Evolutionary conservation across 306 rosid genomes (phyloP).

Genomic region (Glycine latifolia): DNA sequence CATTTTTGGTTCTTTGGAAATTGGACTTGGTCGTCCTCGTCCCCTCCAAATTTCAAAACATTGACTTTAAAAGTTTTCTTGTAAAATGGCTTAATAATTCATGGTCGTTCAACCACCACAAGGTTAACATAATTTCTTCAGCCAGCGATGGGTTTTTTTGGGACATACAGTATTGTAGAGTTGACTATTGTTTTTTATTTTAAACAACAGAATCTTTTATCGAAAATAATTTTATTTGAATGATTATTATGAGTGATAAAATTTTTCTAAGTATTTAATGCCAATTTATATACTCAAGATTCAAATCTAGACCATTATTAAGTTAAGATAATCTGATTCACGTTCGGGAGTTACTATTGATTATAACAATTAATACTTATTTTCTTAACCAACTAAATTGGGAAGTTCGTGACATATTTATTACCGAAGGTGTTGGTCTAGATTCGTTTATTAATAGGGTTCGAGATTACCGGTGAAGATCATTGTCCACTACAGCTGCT

Average conservation of each 20-base stretch:
- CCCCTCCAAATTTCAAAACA: conserved; percentile 11
- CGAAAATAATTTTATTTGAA: too few relatives aligned
- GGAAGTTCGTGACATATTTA: conserved; percentile 45
- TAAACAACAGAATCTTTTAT: too few relatives aligned
- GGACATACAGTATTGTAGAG: background rate
- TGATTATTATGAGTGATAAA: too few relatives aligned
- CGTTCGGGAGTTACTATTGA: background rate
- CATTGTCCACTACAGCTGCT: conserved; percentile 24
- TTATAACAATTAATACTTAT: background rate
- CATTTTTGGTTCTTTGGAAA: conserved; percentile 45
- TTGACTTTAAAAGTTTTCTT: conserved; percentile 21
- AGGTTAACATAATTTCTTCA: background rate
- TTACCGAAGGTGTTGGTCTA: background rate
- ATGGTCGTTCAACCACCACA: background rate
- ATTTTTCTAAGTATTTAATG: too few relatives aligned
- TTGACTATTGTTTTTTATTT: background rate
- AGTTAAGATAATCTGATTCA: too few relatives aligned
- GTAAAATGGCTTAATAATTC: background rate
- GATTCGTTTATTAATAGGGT: conserved; percentile 12
- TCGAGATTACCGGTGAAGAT: conserved; percentile 39
- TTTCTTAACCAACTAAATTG: conserved; percentile 24
- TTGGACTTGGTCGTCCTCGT: conserved; percentile 7
- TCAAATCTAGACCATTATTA: too few relatives aligned
- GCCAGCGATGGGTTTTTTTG: background rate
- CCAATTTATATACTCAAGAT: too few relatives aligned